These are phyloP conservation scores for Apophysomyces sp. DNA, from an alignment of 371 early-diverging fungal genomes.

Conservation along the genomic window DNA sequence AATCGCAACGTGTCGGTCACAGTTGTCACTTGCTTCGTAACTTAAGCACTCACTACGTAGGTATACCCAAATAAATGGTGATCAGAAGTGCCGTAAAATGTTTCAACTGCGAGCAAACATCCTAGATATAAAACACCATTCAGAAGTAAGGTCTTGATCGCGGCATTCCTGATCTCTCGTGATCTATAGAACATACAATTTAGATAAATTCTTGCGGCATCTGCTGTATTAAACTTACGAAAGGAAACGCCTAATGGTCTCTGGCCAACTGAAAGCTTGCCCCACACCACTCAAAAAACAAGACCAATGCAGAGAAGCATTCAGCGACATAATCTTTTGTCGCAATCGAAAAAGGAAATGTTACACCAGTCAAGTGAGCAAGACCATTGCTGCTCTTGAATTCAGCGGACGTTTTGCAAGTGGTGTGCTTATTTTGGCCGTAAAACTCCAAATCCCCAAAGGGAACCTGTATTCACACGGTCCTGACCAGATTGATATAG, in stretches of 20 bases:
- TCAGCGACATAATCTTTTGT: not conserved
- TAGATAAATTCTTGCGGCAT: not conserved
- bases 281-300: constrained; percentile 31
- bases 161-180: constrained; percentile 30
- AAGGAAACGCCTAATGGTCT: constrained; percentile 23
- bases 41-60: constrained; percentile 29
- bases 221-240: constrained; percentile 18
- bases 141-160: constrained; percentile 28
- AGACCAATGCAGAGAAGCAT: constrained; percentile 13
- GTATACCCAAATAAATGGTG: constrained; percentile 41
- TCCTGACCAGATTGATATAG: too few relatives aligned
- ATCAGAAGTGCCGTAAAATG: constrained; percentile 26
- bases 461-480: too few relatives aligned
- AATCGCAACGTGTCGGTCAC: not conserved
- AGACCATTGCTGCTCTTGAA: too few relatives aligned
- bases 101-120: constrained; percentile 29
- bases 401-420: too few relatives aligned
- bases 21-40: not conserved
- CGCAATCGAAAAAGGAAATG: not conserved
- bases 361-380: not conserved
- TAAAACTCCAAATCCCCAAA: too few relatives aligned
- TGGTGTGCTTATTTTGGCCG: too few relatives aligned
- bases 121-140: constrained; percentile 44
- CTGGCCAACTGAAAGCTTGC: constrained; percentile 38
- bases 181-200: constrained; percentile 17